Evolutionary conservation across 1,139 yeast genomes (phyloP).

Genomic region (Taphrina confusa): DNA sequence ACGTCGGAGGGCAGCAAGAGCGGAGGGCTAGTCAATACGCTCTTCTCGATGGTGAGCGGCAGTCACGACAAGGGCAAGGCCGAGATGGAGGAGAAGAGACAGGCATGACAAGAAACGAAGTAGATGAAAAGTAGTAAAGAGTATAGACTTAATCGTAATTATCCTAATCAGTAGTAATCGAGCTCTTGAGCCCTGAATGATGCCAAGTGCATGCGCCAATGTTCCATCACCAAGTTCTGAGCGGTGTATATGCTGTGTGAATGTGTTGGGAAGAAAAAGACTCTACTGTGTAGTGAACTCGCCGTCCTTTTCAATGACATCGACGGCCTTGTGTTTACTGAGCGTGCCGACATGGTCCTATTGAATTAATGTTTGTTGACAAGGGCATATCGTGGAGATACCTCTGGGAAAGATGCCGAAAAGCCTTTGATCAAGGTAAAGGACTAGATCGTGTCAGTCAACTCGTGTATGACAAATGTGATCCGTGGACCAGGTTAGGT

Average conservation of each 20-base stretch:
- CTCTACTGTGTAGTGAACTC: slow-evolving; percentile 24
- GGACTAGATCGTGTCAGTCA: not conserved
- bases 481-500: not conserved
- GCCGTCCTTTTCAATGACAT: slow-evolving; percentile 28
- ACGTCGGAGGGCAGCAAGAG: slow-evolving; percentile 26
- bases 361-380: too few relatives aligned
- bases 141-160: not conserved
- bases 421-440: slow-evolving; percentile 31
- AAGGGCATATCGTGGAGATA: too few relatives aligned
- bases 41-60: slow-evolving; percentile 32
- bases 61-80: slow-evolving; percentile 20
- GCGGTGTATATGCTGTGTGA: too few relatives aligned
- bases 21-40: slow-evolving; percentile 22
- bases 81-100: not conserved
- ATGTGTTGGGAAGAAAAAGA: too few relatives aligned
- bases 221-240: too few relatives aligned
- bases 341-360: slow-evolving; percentile 27
- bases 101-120: not conserved
- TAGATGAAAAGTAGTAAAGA: not conserved
- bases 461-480: too few relatives aligned
- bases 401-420: slow-evolving; percentile 25
- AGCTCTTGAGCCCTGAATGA: too few relatives aligned
- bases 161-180: not conserved
- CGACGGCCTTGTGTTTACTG: slow-evolving; percentile 32
- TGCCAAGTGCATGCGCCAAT: too few relatives aligned